Evolutionary conservation across 73 alveolate genomes (phyloP), one percentile per base, ranked within the genome.

Genomic region (Paramecium biaurelia): DNA sequence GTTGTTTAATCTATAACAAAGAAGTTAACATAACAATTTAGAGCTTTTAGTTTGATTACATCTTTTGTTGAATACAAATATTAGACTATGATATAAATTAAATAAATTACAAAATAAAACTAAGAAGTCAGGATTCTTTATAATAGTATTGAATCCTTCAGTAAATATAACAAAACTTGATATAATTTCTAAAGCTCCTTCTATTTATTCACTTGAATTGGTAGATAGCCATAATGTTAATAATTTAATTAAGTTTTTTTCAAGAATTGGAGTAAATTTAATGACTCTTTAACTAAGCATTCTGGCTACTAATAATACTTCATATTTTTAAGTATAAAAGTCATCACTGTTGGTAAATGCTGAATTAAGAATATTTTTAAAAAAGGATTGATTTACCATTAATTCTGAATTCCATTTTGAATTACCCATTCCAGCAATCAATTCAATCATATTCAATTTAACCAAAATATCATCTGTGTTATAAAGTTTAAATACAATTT

Each of bases 381-480:
- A 79, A n/a, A 79, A 79, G 0, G 70, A 9, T 45, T 79, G 37
- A 14, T 43, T 79, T 3, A 79, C 41, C 56, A 79, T 23, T 10
- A 43, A 45, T 79, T 79, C 42, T 10, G 90, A 58, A 20, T 26
- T 42, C 56, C 49, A 41, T 79, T 79, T 45, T n/a, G 76, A 41
- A 41, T 79, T 45, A n/a, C 90, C 90, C 90, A 79, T 76, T 15
- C 28, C 67, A n/a, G 67, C 37, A 2, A 76, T 37, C 8, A 76
- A 26, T 76, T 76, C 89, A 76, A 76, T 76, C 89, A 76, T 76
- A 15, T 76, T 76, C 7, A 76, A 43, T 43, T 76, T 76, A 20
- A 76, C 89, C 7, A 76, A 30, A 20, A 76, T 76, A 15, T 76
- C 89, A 42, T 79, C 74, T 11, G 90, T 79, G 20, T 79, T 42